A percentile compares a stretch with the other conserved stretches of the same genome.
Evolutionary conservation across 306 rosid genomes (phyloP).

Genomic region (Prunus mongolica): DNA sequence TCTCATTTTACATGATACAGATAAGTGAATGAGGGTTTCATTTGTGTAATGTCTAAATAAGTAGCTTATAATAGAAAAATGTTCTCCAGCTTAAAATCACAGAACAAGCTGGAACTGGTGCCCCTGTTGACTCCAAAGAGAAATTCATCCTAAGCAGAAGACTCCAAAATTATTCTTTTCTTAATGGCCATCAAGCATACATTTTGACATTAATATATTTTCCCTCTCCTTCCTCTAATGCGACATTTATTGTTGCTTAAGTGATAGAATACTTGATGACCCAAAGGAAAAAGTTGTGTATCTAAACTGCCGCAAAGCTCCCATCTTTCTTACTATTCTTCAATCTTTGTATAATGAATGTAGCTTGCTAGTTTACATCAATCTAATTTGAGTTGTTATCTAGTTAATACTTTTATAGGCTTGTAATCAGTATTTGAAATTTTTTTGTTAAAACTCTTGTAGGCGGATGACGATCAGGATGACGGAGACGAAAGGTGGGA

Average conservation of each 20-base stretch:
- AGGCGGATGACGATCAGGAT: slow-evolving; percentile 72
- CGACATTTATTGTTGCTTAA: neutral
- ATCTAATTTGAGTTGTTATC: neutral
- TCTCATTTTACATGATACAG: neutral
- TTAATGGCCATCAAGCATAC: neutral
- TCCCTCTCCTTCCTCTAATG: neutral
- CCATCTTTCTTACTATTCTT: neutral
- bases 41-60: neutral
- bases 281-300: neutral
- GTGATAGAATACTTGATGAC: neutral
- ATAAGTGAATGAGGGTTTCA: neutral
- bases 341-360: neutral
- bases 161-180: neutral
- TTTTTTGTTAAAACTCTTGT: slow-evolving; percentile 8
- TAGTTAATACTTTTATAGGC: neutral
- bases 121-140: neutral
- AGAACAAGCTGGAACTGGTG: neutral
- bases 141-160: neutral
- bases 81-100: neutral
- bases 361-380: neutral
- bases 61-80: neutral
- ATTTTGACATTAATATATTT: neutral
- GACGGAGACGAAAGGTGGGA: slow-evolving; percentile 61
- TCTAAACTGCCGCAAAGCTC: neutral
- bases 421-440: neutral